A percentile compares a stretch with the other conserved stretches of the same genome.
phyloP scores from a whole-genome alignment of 2,329 filamentous ascomycete species.

The Remersonia thermophila region DNA sequence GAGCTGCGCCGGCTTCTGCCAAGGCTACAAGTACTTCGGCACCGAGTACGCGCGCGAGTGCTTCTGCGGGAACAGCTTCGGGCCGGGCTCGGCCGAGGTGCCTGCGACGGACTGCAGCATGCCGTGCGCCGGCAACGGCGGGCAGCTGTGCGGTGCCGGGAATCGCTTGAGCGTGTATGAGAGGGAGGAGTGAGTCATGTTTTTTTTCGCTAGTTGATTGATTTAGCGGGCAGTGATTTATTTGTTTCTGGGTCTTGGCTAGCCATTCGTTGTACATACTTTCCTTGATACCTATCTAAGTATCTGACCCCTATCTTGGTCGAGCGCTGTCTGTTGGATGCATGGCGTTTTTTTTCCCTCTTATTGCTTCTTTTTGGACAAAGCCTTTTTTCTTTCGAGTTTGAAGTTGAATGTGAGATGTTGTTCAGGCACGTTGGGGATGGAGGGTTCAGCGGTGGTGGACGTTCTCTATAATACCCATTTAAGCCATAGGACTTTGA shows the following conservation, averaged over 20 bases:
- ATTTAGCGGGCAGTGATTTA: neutral
- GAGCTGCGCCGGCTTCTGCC: slow-evolving; percentile 24
- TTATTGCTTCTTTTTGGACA: too few relatives aligned
- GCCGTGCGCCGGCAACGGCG: slow-evolving; percentile 26
- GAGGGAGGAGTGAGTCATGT: slow-evolving; percentile 7
- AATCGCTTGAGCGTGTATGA: slow-evolving; percentile 24
- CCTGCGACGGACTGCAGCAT: slow-evolving; percentile 27
- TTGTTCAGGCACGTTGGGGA: too few relatives aligned
- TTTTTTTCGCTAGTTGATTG: neutral
- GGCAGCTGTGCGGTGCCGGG: slow-evolving; percentile 29
- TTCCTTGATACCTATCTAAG: too few relatives aligned
- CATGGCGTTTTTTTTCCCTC: too few relatives aligned
- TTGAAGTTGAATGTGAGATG: too few relatives aligned
- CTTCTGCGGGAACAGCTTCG: slow-evolving; percentile 28
- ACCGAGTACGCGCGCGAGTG: slow-evolving; percentile 29
- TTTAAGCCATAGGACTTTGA: too few relatives aligned
- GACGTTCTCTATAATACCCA: too few relatives aligned
- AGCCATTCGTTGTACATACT: too few relatives aligned
- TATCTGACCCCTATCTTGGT: too few relatives aligned
- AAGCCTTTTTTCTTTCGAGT: too few relatives aligned
- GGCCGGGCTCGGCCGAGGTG: slow-evolving; percentile 18
- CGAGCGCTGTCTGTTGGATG: too few relatives aligned
- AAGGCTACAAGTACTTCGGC: slow-evolving; percentile 25
- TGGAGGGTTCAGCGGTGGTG: too few relatives aligned
- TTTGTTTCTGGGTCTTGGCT: neutral